Percentiles rank a stretch among this genome's conserved stretches.
These are phyloP conservation scores for Linanthus parryae DNA, from an alignment of 148 eudicot genomes.

Conservation along the genomic window DNA sequence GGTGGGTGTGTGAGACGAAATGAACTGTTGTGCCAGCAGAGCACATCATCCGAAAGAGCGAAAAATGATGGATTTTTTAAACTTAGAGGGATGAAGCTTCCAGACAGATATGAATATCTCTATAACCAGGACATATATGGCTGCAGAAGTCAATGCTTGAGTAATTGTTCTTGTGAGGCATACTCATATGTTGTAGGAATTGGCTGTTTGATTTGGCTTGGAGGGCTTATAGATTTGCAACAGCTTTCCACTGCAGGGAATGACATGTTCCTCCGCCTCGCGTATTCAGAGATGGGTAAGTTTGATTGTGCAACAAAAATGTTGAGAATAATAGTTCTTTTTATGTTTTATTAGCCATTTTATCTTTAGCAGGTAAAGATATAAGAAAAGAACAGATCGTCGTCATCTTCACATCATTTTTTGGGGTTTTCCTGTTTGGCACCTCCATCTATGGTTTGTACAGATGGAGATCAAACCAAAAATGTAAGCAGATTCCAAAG, in stretches of 20 bases:
- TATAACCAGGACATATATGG: neutral
- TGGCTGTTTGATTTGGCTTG: constrained; percentile 6
- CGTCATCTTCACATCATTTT: neutral
- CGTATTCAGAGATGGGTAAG: constrained; percentile 7
- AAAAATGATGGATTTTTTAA: constrained; percentile 11
- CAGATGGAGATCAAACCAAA: constrained; percentile 2
- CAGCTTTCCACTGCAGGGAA: constrained; percentile 3
- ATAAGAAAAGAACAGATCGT: neutral
- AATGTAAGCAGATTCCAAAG: constrained; percentile 2
- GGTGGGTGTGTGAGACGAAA: constrained; percentile 50
- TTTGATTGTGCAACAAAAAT: neutral
- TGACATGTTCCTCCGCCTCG: constrained; percentile 10
- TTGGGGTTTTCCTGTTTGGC: neutral
- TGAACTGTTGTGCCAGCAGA: constrained; percentile 3
- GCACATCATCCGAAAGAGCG: neutral
- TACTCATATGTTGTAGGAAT: constrained; percentile 5
- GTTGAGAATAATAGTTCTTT: neutral
- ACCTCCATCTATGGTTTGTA: neutral
- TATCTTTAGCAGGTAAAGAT: neutral
- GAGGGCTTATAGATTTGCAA: constrained; percentile 8
- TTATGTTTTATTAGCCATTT: neutral
- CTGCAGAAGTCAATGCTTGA: constrained; percentile 3
- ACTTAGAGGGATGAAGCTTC: constrained; percentile 7
- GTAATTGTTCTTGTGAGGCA: constrained; percentile 12
- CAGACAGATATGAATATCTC: constrained; percentile 1